phyloP scores from a whole-genome alignment of 1,284 basidiomycete genomes.

The Thelephora terrestris region DNA sequence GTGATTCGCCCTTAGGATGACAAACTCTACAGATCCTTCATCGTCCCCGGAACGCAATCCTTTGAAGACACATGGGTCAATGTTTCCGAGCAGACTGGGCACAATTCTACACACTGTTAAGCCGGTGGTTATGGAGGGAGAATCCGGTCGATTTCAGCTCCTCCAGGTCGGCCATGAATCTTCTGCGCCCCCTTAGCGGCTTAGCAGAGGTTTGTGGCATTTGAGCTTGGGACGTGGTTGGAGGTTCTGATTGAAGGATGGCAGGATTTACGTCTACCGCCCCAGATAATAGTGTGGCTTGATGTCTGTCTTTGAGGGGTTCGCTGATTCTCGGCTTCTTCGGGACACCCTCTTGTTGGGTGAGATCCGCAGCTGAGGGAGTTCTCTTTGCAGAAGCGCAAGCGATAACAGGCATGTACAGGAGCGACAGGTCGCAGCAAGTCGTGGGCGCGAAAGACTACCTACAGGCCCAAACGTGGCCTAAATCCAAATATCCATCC shows the following conservation, averaged over 20 bases:
- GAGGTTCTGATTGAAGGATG: neutral
- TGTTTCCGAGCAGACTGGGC: neutral
- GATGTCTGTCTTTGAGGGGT: too few species aligned
- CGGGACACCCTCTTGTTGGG: too few species aligned
- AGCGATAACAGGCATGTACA: neutral
- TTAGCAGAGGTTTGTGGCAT: conserved; percentile 18
- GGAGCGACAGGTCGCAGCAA: too few species aligned
- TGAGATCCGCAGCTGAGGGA: neutral
- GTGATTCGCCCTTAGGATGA: conserved; percentile 25
- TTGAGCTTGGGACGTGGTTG: neutral
- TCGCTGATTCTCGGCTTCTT: too few species aligned
- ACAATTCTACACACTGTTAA: conserved; percentile 23
- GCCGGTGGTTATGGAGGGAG: conserved; percentile 18
- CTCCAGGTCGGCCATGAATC: conserved; percentile 42
- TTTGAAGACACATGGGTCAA: conserved; percentile 14
- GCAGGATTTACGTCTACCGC: neutral
- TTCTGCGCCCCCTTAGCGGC: conserved; percentile 37
- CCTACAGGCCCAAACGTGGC: too few species aligned
- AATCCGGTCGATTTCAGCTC: conserved; percentile 32
- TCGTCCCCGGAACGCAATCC: conserved; percentile 46
- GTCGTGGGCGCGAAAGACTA: too few species aligned
- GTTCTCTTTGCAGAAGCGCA: neutral
- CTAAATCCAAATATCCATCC: too few species aligned
- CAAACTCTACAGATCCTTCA: conserved; percentile 44
- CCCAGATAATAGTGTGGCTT: neutral